phyloP scores from a whole-genome alignment of 345 rosid species.

The Citrus medica region DNA sequence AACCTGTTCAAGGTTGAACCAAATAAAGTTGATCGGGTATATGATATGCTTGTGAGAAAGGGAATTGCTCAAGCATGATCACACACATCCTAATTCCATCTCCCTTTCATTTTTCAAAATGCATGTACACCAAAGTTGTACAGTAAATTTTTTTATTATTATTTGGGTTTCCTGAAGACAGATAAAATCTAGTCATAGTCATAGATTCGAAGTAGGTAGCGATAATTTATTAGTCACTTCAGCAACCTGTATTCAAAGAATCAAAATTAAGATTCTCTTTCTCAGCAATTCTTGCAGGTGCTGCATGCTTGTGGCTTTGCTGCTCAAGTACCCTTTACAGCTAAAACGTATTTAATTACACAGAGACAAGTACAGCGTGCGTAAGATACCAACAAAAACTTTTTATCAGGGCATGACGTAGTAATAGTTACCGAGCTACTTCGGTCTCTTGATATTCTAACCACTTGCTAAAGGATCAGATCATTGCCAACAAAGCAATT shows the following conservation, averaged over 20 bases:
- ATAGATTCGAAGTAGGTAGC: not conserved
- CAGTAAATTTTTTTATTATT: not conserved
- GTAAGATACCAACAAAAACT: not conserved
- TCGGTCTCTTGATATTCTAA: not conserved
- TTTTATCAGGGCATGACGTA: not conserved
- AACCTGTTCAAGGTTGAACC: constrained; percentile 72
- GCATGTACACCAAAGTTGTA: not conserved
- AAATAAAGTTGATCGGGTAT: constrained; percentile 73
- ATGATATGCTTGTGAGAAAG: constrained; percentile 73
- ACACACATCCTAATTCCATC: not conserved
- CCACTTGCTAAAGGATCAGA: no score
- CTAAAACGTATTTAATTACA: not conserved
- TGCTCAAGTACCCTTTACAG: not conserved
- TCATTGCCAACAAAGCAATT: no score
- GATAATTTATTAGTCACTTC: not conserved
- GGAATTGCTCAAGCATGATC: constrained; percentile 50
- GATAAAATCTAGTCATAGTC: not conserved
- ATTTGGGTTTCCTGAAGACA: no score
- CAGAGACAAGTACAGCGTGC: not conserved
- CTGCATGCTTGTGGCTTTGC: not conserved
- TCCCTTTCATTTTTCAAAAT: no score
- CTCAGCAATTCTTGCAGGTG: not conserved
- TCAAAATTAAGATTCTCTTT: not conserved
- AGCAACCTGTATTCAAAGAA: not conserved
- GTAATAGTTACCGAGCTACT: not conserved